Base-by-base conservation (phyloP, 208 protist genomes). In the Polymyxa betae region DNA sequence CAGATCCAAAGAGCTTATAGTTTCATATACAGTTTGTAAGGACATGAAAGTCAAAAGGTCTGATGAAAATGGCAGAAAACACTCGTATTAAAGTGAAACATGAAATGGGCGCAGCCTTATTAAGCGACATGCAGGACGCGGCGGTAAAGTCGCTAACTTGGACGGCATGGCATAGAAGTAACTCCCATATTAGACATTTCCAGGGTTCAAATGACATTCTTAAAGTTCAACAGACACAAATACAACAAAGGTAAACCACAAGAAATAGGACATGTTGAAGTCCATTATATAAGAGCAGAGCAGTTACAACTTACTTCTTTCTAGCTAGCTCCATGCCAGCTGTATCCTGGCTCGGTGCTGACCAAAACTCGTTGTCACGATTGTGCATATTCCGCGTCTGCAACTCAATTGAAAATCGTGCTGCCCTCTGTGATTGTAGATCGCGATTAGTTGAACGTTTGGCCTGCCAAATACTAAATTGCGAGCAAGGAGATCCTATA, bases 331-430 rank as follows among this genome's bases (percentile, higher is more conserved):
- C 72, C 72, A 82, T 82, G 72, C 72, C 72, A 5, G 35, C 35
- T 5, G 72, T n/a, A 43, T 82, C 72, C 16, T 5, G 10, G 72
- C 72, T 82, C 35, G 72, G 5, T n/a, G 72, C 72, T 38, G 16
- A 35, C 72, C 72, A 82, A 43, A 82, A 82, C n/a, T 82, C 72
- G 40, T 82, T 82, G 40, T 82, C 72, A 24, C 24, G 49, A 24
- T 5, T 29, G 24, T 60, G 49, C 49, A 60, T 60, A n/a, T n/a
- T n/a, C n/a, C n/a, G n/a, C n/a, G n/a, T n/a, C n/a, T n/a, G n/a
- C n/a, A n/a, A n/a, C n/a, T n/a, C n/a, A n/a, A n/a, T n/a, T n/a
- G n/a, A n/a, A n/a, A n/a, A n/a, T n/a, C n/a, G n/a, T n/a, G n/a
- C n/a, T n/a, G n/a, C n/a, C n/a, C n/a, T n/a, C n/a, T n/a, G n/a